Evolutionary conservation across 495 filamentous ascomycete species (phyloP).

Genomic region (Aspergillus homomorphus): DNA sequence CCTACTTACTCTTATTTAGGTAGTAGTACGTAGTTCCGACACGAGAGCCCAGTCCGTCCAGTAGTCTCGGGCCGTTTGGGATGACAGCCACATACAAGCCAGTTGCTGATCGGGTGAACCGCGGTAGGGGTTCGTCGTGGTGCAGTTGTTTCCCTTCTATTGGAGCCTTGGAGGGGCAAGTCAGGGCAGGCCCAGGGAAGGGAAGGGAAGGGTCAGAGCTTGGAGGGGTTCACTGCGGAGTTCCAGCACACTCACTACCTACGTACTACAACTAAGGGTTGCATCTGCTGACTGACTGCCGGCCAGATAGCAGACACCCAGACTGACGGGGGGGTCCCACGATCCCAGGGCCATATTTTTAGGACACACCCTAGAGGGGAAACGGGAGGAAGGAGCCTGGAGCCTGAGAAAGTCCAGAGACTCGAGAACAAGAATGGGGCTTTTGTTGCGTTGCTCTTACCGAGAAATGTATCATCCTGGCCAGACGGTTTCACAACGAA

Average conservation of each 20-base stretch:
- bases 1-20: too few species aligned
- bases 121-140: conserved; percentile 17
- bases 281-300: conserved; percentile 14
- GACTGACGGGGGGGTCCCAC: neutral
- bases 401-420: too few species aligned
- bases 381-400: neutral
- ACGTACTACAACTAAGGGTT: conserved; percentile 8
- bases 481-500: neutral
- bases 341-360: neutral
- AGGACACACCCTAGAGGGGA: neutral
- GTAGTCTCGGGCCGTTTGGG: conserved; percentile 4
- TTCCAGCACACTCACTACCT: too few species aligned
- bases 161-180: too few species aligned
- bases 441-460: neutral
- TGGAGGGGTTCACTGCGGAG: too few species aligned
- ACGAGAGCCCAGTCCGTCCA: neutral
- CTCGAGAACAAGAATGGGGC: neutral
- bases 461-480: neutral
- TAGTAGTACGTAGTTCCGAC: too few species aligned
- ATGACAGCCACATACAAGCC: conserved; percentile 6
- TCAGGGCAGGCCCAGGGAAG: neutral
- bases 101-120: conserved; percentile 12
- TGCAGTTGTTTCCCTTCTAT: conserved; percentile 1
- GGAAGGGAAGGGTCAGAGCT: too few species aligned
- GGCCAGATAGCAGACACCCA: too few species aligned